These are phyloP conservation scores for Colletotrichum sp. DNA, from an alignment of 2,329 filamentous ascomycete species.

Conservation along the genomic window DNA sequence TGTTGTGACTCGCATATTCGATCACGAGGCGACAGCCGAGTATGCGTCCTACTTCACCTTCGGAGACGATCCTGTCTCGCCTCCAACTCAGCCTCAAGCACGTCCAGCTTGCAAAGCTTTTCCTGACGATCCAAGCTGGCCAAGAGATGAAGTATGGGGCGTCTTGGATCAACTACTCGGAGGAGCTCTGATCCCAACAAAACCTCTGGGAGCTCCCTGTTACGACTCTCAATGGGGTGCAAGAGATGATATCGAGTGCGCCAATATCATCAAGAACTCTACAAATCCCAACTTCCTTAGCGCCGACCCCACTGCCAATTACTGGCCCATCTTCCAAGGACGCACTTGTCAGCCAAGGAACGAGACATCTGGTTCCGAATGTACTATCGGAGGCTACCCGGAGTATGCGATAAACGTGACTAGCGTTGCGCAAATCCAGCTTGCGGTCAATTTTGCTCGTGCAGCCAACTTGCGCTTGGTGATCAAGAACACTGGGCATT, in stretches of 20 bases:
- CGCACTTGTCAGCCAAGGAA: neutral
- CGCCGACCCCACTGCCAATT: neutral
- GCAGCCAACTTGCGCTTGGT: constrained; percentile 45
- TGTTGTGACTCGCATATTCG: neutral
- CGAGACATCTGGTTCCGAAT: neutral
- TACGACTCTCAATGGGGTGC: neutral
- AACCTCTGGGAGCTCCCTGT: neutral
- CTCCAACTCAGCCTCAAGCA: neutral
- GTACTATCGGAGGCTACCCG: neutral
- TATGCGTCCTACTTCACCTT: neutral
- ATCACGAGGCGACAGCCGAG: neutral
- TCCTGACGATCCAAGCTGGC: neutral
- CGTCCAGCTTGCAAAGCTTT: neutral
- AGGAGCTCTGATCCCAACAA: neutral
- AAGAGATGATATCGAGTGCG: neutral
- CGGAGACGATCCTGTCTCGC: neutral
- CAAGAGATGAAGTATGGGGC: neutral
- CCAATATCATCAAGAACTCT: neutral
- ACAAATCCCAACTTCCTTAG: neutral
- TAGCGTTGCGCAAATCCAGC: constrained; percentile 31
- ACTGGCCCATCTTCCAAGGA: neutral
- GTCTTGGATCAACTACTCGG: neutral
- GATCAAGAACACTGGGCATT: constrained; percentile 44
- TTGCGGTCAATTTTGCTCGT: constrained; percentile 43
- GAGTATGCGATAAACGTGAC: neutral